These are phyloP conservation scores for Hermanozyma aechmeae DNA, from an alignment of 805 yeast genomes.

Conservation along the genomic window DNA sequence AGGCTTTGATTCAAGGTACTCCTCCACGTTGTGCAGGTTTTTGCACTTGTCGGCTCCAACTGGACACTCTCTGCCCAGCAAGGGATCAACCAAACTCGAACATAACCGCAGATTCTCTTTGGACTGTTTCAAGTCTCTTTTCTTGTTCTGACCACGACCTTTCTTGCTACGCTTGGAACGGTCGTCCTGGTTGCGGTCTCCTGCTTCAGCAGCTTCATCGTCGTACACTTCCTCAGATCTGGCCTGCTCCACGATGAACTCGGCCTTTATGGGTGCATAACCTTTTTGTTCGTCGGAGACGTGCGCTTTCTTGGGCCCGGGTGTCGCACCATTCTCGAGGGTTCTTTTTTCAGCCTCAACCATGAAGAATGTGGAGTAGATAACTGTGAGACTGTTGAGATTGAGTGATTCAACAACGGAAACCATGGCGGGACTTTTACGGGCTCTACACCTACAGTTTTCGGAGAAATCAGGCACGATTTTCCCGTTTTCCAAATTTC, in stretches of 20 bases:
- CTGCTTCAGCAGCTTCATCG: constrained; percentile 38
- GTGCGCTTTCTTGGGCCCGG: constrained; percentile 13
- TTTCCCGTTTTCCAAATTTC: no score
- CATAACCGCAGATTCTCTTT: constrained; percentile 62
- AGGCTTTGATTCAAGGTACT: constrained; percentile 57
- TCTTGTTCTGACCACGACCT: constrained; percentile 75
- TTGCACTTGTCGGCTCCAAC: constrained; percentile 68
- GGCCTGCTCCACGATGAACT: constrained; percentile 47
- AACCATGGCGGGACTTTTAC: no score
- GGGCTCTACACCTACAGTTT: no score
- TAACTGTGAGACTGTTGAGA: no score
- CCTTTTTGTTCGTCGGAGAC: constrained; percentile 31
- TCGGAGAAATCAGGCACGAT: no score
- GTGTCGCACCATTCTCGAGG: constrained; percentile 7
- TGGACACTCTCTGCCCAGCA: constrained; percentile 37
- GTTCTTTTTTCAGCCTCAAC: constrained; percentile 14
- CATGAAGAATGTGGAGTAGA: no score
- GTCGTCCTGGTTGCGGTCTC: constrained; percentile 23
- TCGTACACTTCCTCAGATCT: constrained; percentile 30
- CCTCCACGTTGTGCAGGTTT: constrained; percentile 63
- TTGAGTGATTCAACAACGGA: no score
- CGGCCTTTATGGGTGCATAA: constrained; percentile 68
- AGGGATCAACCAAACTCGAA: constrained; percentile 51
- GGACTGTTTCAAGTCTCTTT: constrained; percentile 63
- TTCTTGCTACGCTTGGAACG: constrained; percentile 32